phyloP scores from a whole-genome alignment of 176 grass and related monocot species.

The Dendrocalamus sinicus region DNA sequence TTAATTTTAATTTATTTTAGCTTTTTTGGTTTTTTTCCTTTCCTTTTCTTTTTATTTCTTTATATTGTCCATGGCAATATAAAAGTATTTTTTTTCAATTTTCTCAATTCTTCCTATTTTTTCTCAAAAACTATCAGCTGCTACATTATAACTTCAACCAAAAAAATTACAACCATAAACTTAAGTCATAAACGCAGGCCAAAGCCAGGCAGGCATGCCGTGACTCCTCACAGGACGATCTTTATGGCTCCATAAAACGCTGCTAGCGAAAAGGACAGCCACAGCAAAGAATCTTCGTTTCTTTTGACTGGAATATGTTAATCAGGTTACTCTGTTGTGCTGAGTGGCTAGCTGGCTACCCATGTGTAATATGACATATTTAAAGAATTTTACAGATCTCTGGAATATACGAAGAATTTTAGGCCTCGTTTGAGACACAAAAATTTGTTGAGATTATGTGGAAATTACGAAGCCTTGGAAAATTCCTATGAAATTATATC shows the following conservation, averaged over 20 bases:
- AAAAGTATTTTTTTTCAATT: no score
- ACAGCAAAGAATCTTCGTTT: not conserved
- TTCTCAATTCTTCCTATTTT: no score
- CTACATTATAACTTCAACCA: no score
- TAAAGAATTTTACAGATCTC: not conserved
- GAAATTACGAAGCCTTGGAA: not conserved
- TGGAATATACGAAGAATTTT: not conserved
- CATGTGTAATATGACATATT: not conserved
- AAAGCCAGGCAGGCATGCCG: not conserved
- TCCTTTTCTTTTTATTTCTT: no score
- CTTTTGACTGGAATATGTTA: slow-evolving; percentile 5
- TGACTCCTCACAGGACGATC: slow-evolving; percentile 37
- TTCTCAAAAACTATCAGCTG: no score
- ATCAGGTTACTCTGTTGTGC: not conserved
- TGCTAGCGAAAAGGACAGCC: slow-evolving; percentile 31
- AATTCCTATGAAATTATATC: not conserved
- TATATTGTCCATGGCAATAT: rapidly evolving
- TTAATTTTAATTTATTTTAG: no score
- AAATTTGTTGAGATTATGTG: not conserved
- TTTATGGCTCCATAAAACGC: slow-evolving; percentile 49
- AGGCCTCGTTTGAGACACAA: no score
- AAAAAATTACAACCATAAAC: no score
- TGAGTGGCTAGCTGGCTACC: not conserved
- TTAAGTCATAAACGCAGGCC: no score
- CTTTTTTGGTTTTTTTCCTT: no score